Evolutionary conservation across 2,329 filamentous ascomycete species (phyloP).

Genomic region (Fusarium transvaalense): DNA sequence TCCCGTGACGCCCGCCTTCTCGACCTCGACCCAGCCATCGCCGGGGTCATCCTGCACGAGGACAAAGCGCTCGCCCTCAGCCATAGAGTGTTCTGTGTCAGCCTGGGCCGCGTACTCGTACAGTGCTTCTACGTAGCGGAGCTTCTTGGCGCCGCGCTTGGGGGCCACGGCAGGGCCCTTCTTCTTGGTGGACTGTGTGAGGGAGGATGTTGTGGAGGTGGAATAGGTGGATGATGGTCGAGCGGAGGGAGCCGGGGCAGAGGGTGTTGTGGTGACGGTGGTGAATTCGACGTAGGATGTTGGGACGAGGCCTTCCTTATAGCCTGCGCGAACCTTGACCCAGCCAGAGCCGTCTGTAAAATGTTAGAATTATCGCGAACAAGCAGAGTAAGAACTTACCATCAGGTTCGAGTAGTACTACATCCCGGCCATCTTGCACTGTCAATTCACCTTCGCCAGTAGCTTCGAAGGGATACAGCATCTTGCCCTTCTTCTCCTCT

Average conservation of each 20-base stretch:
- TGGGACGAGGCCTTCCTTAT: constrained; percentile 87
- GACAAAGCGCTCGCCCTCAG: constrained; percentile 91
- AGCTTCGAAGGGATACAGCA: constrained; percentile 90
- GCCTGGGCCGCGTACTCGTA: constrained; percentile 92
- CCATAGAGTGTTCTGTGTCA: constrained; percentile 90
- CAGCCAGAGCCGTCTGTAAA: constrained; percentile 88
- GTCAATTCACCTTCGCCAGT: constrained; percentile 84
- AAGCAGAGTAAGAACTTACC: constrained; percentile 68
- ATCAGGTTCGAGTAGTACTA: constrained; percentile 85
- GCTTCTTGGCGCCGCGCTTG: constrained; percentile 89
- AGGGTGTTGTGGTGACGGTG: constrained; percentile 55
- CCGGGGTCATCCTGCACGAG: constrained; percentile 88
- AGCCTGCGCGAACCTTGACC: constrained; percentile 83
- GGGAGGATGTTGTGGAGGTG: constrained; percentile 66
- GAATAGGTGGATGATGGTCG: constrained; percentile 83
- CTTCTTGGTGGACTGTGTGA: constrained; percentile 71
- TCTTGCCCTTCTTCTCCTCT: constrained; percentile 77
- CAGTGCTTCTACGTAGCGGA: constrained; percentile 91
- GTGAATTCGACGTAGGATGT: constrained; percentile 83
- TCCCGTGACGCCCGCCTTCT: constrained; percentile 85
- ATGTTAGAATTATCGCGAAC: constrained; percentile 24
- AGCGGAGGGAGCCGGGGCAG: constrained; percentile 60
- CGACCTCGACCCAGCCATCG: constrained; percentile 97
- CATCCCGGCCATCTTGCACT: constrained; percentile 81
- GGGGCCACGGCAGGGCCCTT: constrained; percentile 94